These are phyloP conservation scores for Aspergillus terreus DNA, from an alignment of 2,329 filamentous ascomycete species.

Conservation along the genomic window DNA sequence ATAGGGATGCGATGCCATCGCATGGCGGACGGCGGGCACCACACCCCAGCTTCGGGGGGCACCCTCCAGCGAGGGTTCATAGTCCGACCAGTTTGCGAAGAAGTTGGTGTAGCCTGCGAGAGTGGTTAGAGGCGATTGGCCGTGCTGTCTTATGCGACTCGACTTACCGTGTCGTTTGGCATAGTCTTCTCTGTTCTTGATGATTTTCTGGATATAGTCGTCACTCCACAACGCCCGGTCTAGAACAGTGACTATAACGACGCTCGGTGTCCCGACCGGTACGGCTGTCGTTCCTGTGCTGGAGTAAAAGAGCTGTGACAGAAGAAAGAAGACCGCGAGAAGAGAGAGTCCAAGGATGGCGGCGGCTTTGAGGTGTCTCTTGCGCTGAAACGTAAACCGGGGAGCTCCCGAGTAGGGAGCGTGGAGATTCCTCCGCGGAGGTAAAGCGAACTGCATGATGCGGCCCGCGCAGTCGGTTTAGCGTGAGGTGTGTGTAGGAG, in stretches of 20 bases:
- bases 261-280: conserved; percentile 41
- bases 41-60: conserved; percentile 54
- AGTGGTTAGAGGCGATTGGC: neutral
- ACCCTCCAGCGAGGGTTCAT: conserved; percentile 48
- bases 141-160: neutral
- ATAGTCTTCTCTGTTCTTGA: conserved; percentile 79
- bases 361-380: conserved; percentile 60
- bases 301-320: conserved; percentile 44
- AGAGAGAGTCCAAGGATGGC: conserved; percentile 54
- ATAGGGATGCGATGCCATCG: conserved; percentile 74
- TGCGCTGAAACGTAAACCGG: conserved; percentile 45
- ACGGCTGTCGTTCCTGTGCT: conserved; percentile 23
- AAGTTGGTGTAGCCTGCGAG: conserved; percentile 76
- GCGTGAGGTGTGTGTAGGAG: conserved; percentile 10
- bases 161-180: conserved; percentile 76
- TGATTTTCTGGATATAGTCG: conserved; percentile 68
- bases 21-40: conserved; percentile 83
- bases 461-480: conserved; percentile 17
- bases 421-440: conserved; percentile 77
- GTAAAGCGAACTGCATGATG: conserved; percentile 83
- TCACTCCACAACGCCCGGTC: conserved; percentile 64
- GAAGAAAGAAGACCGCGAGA: conserved; percentile 58
- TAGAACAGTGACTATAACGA: conserved; percentile 81
- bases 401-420: conserved; percentile 61
- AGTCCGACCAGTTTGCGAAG: conserved; percentile 72